Percentiles rank a stretch among this genome's conserved stretches.
phyloP scores from a whole-genome alignment of 805 yeast genomes.

The Metschnikowia cubensis region DNA sequence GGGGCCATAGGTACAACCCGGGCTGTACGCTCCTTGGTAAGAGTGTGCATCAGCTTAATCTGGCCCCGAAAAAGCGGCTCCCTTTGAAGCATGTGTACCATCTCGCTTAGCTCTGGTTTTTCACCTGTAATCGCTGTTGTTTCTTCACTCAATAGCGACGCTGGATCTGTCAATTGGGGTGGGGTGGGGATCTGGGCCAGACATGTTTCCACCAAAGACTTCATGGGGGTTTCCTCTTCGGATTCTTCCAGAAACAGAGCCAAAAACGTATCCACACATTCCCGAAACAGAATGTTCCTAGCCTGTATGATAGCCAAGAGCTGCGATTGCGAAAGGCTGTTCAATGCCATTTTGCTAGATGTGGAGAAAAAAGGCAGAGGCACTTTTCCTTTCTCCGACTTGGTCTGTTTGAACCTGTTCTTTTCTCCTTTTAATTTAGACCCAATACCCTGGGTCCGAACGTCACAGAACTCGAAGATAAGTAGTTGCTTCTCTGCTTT shows the following conservation, averaged over 20 bases:
- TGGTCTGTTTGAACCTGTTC: conserved; percentile 7
- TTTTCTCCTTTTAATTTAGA: conserved; percentile 20
- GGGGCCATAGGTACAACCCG: conserved; percentile 39
- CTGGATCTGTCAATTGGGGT: conserved; percentile 55
- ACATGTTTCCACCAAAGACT: conserved; percentile 34
- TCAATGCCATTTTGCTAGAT: conserved; percentile 43
- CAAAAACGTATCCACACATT: conserved; percentile 17
- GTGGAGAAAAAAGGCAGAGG: conserved; percentile 23
- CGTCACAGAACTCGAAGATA: conserved; percentile 75
- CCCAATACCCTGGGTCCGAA: conserved; percentile 48
- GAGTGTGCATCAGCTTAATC: conserved; percentile 49
- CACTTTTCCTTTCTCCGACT: neutral
- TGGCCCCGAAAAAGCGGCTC: conserved; percentile 59
- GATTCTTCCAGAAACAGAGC: conserved; percentile 16
- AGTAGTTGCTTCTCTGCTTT: conserved; percentile 51
- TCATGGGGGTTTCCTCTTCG: conserved; percentile 37
- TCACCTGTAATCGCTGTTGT: conserved; percentile 4
- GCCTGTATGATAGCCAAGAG: conserved; percentile 57
- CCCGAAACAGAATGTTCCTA: conserved; percentile 50
- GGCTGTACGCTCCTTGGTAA: conserved; percentile 45
- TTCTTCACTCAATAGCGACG: conserved; percentile 35
- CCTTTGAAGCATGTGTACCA: conserved; percentile 47
- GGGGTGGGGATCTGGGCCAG: conserved; percentile 43
- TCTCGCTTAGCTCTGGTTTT: conserved; percentile 24
- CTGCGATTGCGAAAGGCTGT: conserved; percentile 51